Conservation (phyloP, 495 filamentous ascomycete genomes). For the Pseudoneurospora amorphoporcata region DNA sequence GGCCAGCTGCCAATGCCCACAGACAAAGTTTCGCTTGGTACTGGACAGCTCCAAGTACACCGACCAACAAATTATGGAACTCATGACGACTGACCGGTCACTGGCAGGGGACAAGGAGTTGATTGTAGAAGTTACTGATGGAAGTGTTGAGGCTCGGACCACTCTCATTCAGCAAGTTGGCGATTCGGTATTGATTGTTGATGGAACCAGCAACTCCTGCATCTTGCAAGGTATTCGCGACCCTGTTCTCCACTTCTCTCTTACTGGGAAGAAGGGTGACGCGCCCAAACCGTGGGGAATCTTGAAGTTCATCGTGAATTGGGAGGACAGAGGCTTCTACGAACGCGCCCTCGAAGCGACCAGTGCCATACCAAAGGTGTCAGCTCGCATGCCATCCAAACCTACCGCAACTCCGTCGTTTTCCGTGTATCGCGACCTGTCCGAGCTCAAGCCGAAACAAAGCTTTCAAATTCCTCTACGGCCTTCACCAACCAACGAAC, state of each 20-base stretch:
- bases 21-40: neutral
- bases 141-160: neutral
- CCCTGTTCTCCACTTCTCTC: neutral
- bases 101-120: neutral
- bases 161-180: neutral
- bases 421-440: slow-evolving; percentile 33
- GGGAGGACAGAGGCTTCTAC: neutral
- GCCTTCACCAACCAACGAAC: neutral
- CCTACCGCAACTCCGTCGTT: slow-evolving; percentile 29
- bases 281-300: neutral
- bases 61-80: neutral
- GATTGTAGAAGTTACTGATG: neutral
- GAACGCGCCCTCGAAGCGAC: neutral
- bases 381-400: neutral
- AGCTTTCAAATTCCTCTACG: neutral
- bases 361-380: neutral
- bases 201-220: neutral
- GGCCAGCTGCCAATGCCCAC: neutral
- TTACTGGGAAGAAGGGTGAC: neutral
- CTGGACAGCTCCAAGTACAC: neutral
- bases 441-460: slow-evolving; percentile 24
- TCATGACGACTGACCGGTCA: neutral
- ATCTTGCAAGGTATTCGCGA: neutral
- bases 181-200: neutral
- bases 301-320: neutral